Conservation (phyloP, 176 grass and related monocot genomes). For the Aegilops sharonensis region DNA sequence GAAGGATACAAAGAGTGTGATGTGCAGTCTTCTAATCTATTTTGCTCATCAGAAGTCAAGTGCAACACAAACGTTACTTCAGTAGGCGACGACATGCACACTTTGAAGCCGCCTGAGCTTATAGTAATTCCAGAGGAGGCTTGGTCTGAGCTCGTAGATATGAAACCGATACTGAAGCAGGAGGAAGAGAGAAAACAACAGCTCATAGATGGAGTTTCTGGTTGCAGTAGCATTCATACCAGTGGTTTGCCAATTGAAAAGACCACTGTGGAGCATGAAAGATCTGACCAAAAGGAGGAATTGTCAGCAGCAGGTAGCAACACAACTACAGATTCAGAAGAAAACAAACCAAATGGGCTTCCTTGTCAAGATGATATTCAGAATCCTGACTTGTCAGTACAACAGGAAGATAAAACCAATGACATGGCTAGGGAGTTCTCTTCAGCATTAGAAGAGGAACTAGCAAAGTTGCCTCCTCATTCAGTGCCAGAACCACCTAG, state of each 20-base stretch:
- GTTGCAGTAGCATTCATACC: background rate
- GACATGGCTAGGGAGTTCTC: constrained; percentile 23
- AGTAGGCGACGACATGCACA: constrained; percentile 23
- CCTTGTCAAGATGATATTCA: background rate
- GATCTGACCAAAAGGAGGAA: background rate
- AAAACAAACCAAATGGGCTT: constrained; percentile 21
- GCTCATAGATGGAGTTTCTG: constrained; percentile 3
- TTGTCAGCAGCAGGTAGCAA: constrained; percentile 15
- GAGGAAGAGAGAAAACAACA: constrained; percentile 28
- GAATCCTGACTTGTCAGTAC: background rate
- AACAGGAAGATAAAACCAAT: background rate
- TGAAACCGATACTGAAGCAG: constrained; percentile 35
- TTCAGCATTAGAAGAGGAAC: constrained; percentile 40
- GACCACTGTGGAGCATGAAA: background rate
- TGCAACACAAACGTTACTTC: background rate
- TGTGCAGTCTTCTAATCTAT: constrained; percentile 23
- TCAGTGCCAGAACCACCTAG: constrained; percentile 42
- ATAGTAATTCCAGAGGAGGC: constrained; percentile 49
- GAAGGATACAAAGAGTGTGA: constrained; percentile 21
- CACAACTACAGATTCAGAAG: constrained; percentile 18
- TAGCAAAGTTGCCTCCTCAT: constrained; percentile 27
- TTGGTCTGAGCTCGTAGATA: constrained; percentile 44
- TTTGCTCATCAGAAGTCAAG: constrained; percentile 26
- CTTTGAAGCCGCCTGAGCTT: constrained; percentile 27
- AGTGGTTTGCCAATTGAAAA: constrained; percentile 21